These are phyloP conservation scores for Malassezia slooffiae DNA, from an alignment of 1,284 basidiomycete species.

Conservation along the genomic window DNA sequence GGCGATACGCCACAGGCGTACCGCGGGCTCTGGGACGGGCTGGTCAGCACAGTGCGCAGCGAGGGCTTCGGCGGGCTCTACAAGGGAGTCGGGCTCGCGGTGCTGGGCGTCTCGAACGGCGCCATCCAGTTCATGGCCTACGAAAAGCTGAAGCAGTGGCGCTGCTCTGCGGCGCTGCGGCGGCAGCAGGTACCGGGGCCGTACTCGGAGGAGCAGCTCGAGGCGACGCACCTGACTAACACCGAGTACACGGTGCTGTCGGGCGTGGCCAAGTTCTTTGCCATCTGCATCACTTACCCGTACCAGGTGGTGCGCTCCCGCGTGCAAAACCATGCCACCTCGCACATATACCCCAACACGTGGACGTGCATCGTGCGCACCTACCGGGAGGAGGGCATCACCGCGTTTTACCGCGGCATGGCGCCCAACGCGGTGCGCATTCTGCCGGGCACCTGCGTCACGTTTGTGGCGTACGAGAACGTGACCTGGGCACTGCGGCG, in stretches of 20 bases:
- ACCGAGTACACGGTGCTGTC: slow-evolving; percentile 84
- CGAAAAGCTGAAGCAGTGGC: slow-evolving; percentile 84
- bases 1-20: slow-evolving; percentile 19
- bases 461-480: slow-evolving; percentile 97
- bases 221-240: slow-evolving; percentile 59
- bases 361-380: slow-evolving; percentile 67
- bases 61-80: slow-evolving; percentile 73
- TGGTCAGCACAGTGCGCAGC: slow-evolving; percentile 25
- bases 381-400: slow-evolving; percentile 65
- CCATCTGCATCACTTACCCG: slow-evolving; percentile 79
- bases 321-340: slow-evolving; percentile 55
- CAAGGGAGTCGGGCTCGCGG: slow-evolving; percentile 73
- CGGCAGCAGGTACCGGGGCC: background rate
- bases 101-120: slow-evolving; percentile 89
- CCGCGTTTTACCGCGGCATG: slow-evolving; percentile 87
- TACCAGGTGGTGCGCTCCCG: slow-evolving; percentile 94
- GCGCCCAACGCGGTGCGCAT: slow-evolving; percentile 94
- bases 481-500: slow-evolving; percentile 31
- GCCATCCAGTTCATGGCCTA: slow-evolving; percentile 94
- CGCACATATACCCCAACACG: slow-evolving; percentile 61
- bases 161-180: slow-evolving; percentile 48
- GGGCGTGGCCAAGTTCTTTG: slow-evolving; percentile 74
- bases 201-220: no score
- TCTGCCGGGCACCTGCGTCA: slow-evolving; percentile 90
- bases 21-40: slow-evolving; percentile 30